Evolutionary conservation across 345 rosid genomes (phyloP).

Genomic region (Moringa oleifera): DNA sequence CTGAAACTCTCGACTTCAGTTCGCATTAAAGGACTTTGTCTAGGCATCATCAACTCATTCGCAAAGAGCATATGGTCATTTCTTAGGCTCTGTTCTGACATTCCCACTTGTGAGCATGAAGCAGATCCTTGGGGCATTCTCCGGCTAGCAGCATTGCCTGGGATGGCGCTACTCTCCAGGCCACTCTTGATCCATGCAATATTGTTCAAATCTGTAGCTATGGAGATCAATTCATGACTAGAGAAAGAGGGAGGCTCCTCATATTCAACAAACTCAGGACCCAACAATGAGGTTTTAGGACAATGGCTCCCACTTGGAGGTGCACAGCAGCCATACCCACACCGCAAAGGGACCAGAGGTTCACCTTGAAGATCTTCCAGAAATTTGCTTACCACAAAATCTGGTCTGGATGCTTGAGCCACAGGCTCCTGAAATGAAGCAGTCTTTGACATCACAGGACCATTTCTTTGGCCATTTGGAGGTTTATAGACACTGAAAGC

Average conservation of each 20-base stretch:
- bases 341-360: conserved; percentile 47
- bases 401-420: conserved; percentile 47
- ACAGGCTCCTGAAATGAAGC: conserved; percentile 48
- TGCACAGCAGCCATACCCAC: conserved; percentile 74
- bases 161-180: conserved; percentile 38
- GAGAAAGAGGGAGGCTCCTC: conserved; percentile 55
- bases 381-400: conserved; percentile 38
- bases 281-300: conserved; percentile 42
- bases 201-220: conserved; percentile 80
- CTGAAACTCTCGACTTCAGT: conserved; percentile 48
- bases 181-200: conserved; percentile 85
- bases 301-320: conserved; percentile 23
- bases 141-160: conserved; percentile 16
- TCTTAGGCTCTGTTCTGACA: conserved; percentile 34
- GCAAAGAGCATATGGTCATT: conserved; percentile 24
- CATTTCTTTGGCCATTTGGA: conserved; percentile 23
- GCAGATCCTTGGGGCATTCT: conserved; percentile 22
- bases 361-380: conserved; percentile 49
- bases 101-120: conserved; percentile 26
- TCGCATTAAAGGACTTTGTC: conserved; percentile 38
- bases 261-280: conserved; percentile 80
- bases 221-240: conserved; percentile 62
- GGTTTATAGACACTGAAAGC: conserved; percentile 66
- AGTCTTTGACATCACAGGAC: conserved; percentile 24
- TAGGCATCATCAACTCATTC: conserved; percentile 37